Evolutionary conservation across 2,329 filamentous ascomycete genomes (phyloP).

Genomic region (Fusarium globosum): DNA sequence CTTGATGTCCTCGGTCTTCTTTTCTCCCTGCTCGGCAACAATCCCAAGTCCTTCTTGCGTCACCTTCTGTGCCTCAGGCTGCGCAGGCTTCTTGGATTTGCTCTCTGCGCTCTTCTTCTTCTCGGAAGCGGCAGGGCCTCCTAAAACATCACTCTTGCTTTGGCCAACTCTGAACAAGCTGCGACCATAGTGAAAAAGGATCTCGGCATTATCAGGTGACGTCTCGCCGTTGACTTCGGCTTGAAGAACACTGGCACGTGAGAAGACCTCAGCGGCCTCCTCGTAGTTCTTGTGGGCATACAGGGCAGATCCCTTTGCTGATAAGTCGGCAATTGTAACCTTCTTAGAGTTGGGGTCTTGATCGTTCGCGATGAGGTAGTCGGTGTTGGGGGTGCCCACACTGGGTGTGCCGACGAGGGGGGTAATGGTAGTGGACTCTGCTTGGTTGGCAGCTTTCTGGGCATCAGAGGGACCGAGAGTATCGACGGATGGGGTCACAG

Average conservation of each 20-base stretch:
- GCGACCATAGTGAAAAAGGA: constrained; percentile 94
- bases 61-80: constrained; percentile 55
- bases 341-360: constrained; percentile 63
- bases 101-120: constrained; percentile 49
- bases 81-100: constrained; percentile 54
- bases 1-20: constrained; percentile 54
- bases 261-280: constrained; percentile 87
- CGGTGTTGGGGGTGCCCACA: constrained; percentile 37
- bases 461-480: constrained; percentile 8
- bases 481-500: neutral
- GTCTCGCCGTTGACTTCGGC: constrained; percentile 93
- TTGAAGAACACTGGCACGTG: constrained; percentile 88
- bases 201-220: constrained; percentile 88
- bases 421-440: constrained; percentile 36
- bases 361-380: constrained; percentile 49
- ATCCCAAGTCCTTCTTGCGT: constrained; percentile 59
- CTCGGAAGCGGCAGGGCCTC: constrained; percentile 77
- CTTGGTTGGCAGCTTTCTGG: constrained; percentile 28
- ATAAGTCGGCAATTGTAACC: constrained; percentile 80
- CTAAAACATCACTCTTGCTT: constrained; percentile 92
- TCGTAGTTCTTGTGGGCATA: constrained; percentile 92
- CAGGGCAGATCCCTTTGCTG: constrained; percentile 82
- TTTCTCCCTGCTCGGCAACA: constrained; percentile 55
- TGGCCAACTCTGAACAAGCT: constrained; percentile 94
- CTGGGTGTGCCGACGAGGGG: constrained; percentile 21